Evolutionary conservation across 371 early-diverging fungal species (phyloP).

Genomic region (Mucor racemosus): DNA sequence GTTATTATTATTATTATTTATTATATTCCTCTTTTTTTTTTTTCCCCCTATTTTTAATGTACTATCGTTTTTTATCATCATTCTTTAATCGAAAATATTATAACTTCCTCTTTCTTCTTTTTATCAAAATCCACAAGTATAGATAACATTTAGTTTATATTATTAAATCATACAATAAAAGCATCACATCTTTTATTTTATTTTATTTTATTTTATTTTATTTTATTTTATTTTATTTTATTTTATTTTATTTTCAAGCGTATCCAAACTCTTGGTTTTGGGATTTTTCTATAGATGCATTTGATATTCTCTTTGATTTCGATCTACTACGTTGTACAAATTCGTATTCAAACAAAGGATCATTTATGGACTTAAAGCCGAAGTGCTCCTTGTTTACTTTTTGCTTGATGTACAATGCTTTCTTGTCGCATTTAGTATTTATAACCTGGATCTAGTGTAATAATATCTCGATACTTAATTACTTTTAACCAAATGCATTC

Average conservation of each 20-base stretch:
- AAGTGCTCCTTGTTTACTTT: not conserved
- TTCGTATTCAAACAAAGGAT: not conserved
- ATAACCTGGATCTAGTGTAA: too few relatives aligned
- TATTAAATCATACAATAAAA: not conserved
- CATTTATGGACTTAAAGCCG: not conserved
- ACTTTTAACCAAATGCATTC: not conserved
- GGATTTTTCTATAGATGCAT: not conserved
- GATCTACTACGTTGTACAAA: not conserved
- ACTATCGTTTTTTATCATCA: not conserved
- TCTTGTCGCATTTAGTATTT: too few relatives aligned
- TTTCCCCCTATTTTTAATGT: not conserved
- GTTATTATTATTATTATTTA: not conserved
- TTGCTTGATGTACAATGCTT: too few relatives aligned
- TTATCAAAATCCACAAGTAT: not conserved
- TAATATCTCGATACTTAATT: too few relatives aligned
- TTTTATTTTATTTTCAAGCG: not conserved
- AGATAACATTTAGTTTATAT: not conserved
- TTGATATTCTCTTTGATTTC: too few relatives aligned
- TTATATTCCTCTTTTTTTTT: too few relatives aligned
- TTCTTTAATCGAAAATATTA: not conserved
- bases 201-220: too few relatives aligned
- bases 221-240: too few relatives aligned
- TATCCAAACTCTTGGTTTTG: not conserved
- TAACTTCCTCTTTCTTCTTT: too few relatives aligned
- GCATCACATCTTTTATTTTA: not conserved